phyloP scores from a whole-genome alignment of 169 alveolate genomes.

The Plasmodium sp. region DNA sequence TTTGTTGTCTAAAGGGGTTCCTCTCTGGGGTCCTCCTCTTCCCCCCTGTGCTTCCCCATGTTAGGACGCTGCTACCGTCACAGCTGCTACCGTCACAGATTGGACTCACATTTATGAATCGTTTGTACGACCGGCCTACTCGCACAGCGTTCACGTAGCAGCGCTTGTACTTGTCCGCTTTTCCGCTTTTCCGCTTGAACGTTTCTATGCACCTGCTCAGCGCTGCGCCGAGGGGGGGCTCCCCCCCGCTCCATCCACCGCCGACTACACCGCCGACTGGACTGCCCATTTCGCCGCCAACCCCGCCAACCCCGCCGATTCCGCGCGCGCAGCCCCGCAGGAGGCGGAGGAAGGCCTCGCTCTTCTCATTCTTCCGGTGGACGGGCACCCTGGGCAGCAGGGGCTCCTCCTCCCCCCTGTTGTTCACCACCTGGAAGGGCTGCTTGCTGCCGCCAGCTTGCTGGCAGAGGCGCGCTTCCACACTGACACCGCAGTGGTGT shows the following conservation, averaged over 20 bases:
- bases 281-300: not conserved
- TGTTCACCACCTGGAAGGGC: not conserved
- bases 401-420: not conserved
- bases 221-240: not conserved
- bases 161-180: conserved; percentile 6
- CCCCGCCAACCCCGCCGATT: too few species aligned
- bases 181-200: not conserved
- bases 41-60: not conserved
- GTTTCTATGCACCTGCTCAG: conserved; percentile 7
- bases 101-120: not conserved
- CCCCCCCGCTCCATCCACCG: not conserved
- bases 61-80: not conserved
- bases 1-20: not conserved
- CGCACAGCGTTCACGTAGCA: conserved; percentile 5
- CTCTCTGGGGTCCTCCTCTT: not conserved
- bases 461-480: not conserved
- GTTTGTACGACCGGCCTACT: conserved; percentile 19
- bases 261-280: not conserved
- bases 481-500: not conserved
- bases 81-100: not conserved
- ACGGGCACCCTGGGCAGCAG: not conserved
- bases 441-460: not conserved
- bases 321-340: not conserved
- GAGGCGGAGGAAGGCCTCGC: not conserved
- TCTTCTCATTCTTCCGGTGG: not conserved